These are phyloP conservation scores for Pseudopediastrum boryanum DNA, from an alignment of 139 green algal genomes.

Conservation along the genomic window DNA sequence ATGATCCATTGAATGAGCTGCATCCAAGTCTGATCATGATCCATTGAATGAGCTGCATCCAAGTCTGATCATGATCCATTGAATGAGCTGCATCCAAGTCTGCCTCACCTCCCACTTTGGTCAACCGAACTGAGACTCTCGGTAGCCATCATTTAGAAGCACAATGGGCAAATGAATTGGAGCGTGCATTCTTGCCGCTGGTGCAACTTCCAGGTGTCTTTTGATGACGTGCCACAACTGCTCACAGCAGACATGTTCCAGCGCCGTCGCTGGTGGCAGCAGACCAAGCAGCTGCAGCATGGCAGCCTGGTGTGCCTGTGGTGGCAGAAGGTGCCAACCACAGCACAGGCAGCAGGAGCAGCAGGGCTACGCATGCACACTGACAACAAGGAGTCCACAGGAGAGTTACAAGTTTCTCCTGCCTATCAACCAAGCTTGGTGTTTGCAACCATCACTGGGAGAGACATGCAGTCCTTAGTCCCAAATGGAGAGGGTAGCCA, in stretches of 20 bases:
- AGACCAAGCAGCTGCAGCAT: slow-evolving; percentile 35
- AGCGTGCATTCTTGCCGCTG: no score
- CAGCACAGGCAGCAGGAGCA: slow-evolving; percentile 1
- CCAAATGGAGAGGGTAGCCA: no score
- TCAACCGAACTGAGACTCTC: no score
- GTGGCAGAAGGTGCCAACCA: not conserved
- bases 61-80: no score
- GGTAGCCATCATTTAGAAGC: no score
- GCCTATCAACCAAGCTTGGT: not conserved
- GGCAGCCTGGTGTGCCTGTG: slow-evolving; percentile 17
- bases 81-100: no score
- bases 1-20: not conserved
- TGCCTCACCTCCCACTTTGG: no score
- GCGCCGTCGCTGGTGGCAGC: not conserved
- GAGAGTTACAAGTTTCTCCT: not conserved
- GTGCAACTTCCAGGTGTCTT: not conserved
- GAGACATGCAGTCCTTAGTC: not conserved
- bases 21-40: not conserved
- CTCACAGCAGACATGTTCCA: not conserved
- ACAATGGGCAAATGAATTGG: no score
- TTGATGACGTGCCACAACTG: slow-evolving; percentile 29
- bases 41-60: not conserved
- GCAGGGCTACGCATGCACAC: no score
- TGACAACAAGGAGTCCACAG: no score
- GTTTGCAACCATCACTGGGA: not conserved